phyloP scores from a whole-genome alignment of 2,329 filamentous ascomycete genomes.

The Stachybotrys elegans region DNA sequence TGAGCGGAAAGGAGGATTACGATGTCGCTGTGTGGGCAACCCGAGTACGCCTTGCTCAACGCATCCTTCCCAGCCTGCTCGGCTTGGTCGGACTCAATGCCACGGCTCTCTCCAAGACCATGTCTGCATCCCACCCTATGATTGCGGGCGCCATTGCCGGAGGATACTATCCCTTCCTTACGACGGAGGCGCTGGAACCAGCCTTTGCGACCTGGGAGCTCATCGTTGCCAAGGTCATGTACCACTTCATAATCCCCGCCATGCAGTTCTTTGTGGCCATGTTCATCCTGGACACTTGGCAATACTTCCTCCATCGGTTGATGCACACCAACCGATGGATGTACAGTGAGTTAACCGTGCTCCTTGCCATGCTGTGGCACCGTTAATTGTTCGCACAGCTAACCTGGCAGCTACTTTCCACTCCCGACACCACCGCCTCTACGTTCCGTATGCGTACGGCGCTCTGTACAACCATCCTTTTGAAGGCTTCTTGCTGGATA shows the following conservation, averaged over 20 bases:
- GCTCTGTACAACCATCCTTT: slow-evolving; percentile 95
- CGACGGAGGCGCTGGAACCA: slow-evolving; percentile 57
- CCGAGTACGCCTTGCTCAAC: slow-evolving; percentile 72
- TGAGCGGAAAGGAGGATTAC: slow-evolving; percentile 73
- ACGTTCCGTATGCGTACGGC: slow-evolving; percentile 95
- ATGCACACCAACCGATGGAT: slow-evolving; percentile 99
- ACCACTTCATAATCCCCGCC: slow-evolving; percentile 70
- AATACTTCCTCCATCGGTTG: slow-evolving; percentile 91
- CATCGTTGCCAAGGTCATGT: slow-evolving; percentile 66
- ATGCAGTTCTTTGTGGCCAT: slow-evolving; percentile 74
- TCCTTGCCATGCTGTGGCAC: background rate
- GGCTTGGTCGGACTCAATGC: slow-evolving; percentile 73
- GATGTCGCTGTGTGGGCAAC: slow-evolving; percentile 88
- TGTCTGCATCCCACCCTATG: slow-evolving; percentile 65
- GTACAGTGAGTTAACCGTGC: slow-evolving; percentile 64
- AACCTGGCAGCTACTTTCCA: slow-evolving; percentile 70
- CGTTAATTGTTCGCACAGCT: slow-evolving; percentile 51
- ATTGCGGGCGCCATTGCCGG: slow-evolving; percentile 73
- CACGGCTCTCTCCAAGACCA: slow-evolving; percentile 66
- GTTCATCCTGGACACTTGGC: slow-evolving; percentile 86
- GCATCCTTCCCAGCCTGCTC: slow-evolving; percentile 68
- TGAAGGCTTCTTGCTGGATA: slow-evolving; percentile 91
- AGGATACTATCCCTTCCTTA: slow-evolving; percentile 72
- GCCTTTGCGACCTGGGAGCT: slow-evolving; percentile 84
- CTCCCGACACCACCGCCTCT: slow-evolving; percentile 91